Conservation (phyloP, 2,329 filamentous ascomycete species). For the Scleromitrula shiraiana region DNA sequence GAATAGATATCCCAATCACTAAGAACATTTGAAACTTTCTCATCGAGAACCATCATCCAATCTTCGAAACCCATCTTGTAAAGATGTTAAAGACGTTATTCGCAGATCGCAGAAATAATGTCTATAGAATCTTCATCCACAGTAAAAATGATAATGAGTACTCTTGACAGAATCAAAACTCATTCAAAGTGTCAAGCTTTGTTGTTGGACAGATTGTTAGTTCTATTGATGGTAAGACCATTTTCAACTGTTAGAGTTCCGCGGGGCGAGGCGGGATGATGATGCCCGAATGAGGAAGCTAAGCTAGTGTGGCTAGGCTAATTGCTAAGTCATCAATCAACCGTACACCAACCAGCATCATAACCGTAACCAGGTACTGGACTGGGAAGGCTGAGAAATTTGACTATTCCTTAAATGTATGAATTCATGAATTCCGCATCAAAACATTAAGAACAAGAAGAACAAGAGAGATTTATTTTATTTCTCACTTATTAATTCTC, state of each 20-base stretch:
- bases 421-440: slow-evolving; percentile 4
- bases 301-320: neutral
- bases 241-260: neutral
- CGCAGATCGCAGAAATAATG: neutral
- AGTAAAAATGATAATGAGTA: neutral
- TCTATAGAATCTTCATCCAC: neutral
- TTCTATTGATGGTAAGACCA: neutral
- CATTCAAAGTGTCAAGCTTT: neutral
- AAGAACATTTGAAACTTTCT: slow-evolving; percentile 58
- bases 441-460: slow-evolving; percentile 12
- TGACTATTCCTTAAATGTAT: too few species aligned
- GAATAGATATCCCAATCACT: slow-evolving; percentile 78
- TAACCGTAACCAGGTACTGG: too few species aligned
- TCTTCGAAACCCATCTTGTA: slow-evolving; percentile 36
- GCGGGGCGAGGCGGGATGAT: neutral
- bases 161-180: neutral
- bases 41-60: slow-evolving; percentile 61
- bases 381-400: too few species aligned
- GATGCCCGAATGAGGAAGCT: neutral
- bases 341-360: too few species aligned
- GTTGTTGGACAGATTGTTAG: neutral
- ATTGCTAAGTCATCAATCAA: too few species aligned
- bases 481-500: slow-evolving; percentile 1
- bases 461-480: slow-evolving; percentile 2
- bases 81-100: neutral